Conservation (phyloP, 2,329 filamentous ascomycete species). For the Alternaria sp. region DNA sequence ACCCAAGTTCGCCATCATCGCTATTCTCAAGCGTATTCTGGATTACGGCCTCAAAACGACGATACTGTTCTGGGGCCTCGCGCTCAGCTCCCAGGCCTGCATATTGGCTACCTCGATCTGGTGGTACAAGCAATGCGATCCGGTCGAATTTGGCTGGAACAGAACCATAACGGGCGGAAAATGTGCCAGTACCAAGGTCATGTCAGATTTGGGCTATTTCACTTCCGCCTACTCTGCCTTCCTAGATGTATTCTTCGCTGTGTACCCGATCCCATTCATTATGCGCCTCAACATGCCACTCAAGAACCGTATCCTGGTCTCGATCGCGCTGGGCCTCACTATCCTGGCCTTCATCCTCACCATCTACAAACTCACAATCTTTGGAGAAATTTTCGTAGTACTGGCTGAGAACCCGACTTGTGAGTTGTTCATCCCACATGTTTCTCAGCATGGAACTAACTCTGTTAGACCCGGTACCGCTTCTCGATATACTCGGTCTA, state of each 20-base stretch:
- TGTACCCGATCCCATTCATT: background rate
- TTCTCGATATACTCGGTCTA: background rate
- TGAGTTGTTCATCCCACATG: background rate
- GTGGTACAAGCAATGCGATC: constrained; percentile 7
- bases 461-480: background rate
- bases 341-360: background rate
- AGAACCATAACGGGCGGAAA: background rate
- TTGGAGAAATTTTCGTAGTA: background rate
- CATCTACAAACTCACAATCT: background rate
- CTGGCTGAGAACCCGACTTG: background rate
- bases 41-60: constrained; percentile 1
- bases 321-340: background rate
- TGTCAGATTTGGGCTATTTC: background rate
- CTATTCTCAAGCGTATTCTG: constrained; percentile 3
- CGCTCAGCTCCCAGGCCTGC: constrained; percentile 4
- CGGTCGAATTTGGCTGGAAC: background rate
- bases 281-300: background rate
- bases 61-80: constrained; percentile 4
- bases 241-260: background rate
- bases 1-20: constrained; percentile 6
- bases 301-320: background rate
- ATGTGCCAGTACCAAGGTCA: background rate
- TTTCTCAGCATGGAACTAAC: background rate
- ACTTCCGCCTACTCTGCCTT: background rate
- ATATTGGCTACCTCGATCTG: constrained; percentile 1